Base-by-base conservation (phyloP, 2,329 filamentous ascomycete genomes). In the Claviceps monticola region DNA sequence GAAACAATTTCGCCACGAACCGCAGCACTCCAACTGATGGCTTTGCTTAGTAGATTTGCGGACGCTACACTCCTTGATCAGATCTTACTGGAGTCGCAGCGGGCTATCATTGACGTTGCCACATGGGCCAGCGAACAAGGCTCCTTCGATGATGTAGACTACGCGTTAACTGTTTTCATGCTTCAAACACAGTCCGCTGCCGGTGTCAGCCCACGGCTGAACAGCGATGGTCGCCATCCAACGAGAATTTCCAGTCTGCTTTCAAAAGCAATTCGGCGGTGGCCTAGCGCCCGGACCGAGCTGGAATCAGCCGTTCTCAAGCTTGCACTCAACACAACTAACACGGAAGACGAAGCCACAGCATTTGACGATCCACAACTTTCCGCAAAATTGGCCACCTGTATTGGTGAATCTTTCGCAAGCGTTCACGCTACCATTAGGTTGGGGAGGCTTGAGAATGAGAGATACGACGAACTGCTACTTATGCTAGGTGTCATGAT, bases 321-420 rank as follows among this genome's bases (percentile, higher is more conserved):
- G 52, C 74, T 96, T 4, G 83, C 87, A 38, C 76, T 95, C 56
- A 95, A 95, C 60, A 75, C 90, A 48, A 93, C 89, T 8, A 95
- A 95, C 69, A 87, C 88, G 58, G 86, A 86, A 55, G 68, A 77
- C 14, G 81, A 87, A 13, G 88, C 86, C 42, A 75, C 79, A 34
- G 71, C 79, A 3, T 88, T 95, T 59, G 76, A 84, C 34, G 72
- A 78, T n/a, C 73, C 74, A 49, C 71, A 72, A 8, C 68, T 84
- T 9, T 71, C 82, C 52, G 62, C 70, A 41, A 59, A 66, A 53
- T 62, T 83, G 14, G 72, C 73, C 1, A 62, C 65, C 2, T 69
- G 72, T 1, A 74, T 84, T 26, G 72, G 80, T 5, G 65, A 65
- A 3, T 73, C 74, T 2, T 79, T 83, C 54, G 61, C 64, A 5